A percentile compares a stretch with the other conserved stretches of the same genome.
Evolutionary conservation across 345 rosid species (phyloP).

Genomic region (Reutealis trisperma): DNA sequence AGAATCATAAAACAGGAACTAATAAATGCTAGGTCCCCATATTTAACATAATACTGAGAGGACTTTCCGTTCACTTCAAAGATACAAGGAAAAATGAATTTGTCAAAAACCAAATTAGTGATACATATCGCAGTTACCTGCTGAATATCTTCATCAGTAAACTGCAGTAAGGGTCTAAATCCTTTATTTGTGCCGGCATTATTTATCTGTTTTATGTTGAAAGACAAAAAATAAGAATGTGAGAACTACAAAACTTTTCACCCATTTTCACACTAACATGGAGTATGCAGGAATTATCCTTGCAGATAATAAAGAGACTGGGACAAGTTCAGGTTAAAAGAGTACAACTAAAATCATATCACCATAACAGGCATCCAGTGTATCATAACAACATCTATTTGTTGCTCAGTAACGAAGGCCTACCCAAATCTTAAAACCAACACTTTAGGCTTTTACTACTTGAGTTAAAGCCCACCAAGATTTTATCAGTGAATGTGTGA

Average conservation of each 20-base stretch:
- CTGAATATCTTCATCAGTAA: constrained; percentile 77
- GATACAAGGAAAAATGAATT: neutral
- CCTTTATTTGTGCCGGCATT: constrained; percentile 96
- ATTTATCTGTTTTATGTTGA: constrained; percentile 60
- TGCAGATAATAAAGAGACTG: neutral
- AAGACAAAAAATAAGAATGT: neutral
- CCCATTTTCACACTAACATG: neutral
- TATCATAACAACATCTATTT: neutral
- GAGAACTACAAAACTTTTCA: neutral
- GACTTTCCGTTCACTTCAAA: neutral
- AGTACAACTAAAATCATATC: neutral
- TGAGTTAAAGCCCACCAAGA: neutral
- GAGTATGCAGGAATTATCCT: neutral
- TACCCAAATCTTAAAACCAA: neutral
- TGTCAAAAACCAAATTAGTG: neutral
- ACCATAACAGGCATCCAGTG: neutral
- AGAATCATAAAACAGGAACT: neutral
- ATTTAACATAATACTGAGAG: neutral
- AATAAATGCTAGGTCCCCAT: neutral
- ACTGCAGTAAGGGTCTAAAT: constrained; percentile 82
- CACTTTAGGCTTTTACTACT: neutral
- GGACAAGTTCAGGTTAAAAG: neutral
- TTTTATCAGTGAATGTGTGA: neutral
- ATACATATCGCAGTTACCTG: constrained; percentile 48
- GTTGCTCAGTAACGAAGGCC: neutral